A percentile compares a stretch with the other conserved stretches of the same genome.
Conservation (phyloP, 352 stramenopile species). For the Globisporangium ultimum region DNA sequence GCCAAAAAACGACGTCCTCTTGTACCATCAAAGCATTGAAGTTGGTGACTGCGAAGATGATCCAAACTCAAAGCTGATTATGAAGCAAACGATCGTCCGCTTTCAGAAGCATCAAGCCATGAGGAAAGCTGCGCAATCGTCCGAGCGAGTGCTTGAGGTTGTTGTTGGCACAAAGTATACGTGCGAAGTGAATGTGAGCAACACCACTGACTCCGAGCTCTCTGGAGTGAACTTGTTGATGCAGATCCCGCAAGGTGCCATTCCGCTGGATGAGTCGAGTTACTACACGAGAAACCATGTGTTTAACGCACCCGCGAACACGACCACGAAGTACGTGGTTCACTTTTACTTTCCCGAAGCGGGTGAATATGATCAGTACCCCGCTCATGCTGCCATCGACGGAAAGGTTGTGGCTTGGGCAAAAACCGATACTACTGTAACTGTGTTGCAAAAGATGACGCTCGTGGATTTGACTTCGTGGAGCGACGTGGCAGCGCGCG, state of each 20-base stretch:
- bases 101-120: slow-evolving; percentile 15
- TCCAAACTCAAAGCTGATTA: slow-evolving; percentile 37
- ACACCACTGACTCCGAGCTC: slow-evolving; percentile 33
- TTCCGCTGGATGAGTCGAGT: slow-evolving; percentile 32
- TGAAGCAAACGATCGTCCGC: slow-evolving; percentile 45
- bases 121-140: slow-evolving; percentile 3
- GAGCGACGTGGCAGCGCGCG: slow-evolving; percentile 45
- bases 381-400: slow-evolving; percentile 37
- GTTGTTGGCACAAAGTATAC: slow-evolving; percentile 48
- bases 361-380: slow-evolving; percentile 49
- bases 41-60: slow-evolving; percentile 14
- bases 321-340: slow-evolving; percentile 34
- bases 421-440: slow-evolving; percentile 6
- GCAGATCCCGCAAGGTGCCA: slow-evolving; percentile 57
- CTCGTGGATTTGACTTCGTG: slow-evolving; percentile 54
- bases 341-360: slow-evolving; percentile 58
- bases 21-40: slow-evolving; percentile 55
- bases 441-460: slow-evolving; percentile 26
- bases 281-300: slow-evolving; percentile 55
- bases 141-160: slow-evolving; percentile 29
- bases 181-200: slow-evolving; percentile 51
- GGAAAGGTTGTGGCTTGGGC: slow-evolving; percentile 37
- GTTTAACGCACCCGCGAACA: slow-evolving; percentile 30
- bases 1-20: slow-evolving; percentile 22
- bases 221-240: slow-evolving; percentile 45